Evolutionary conservation across 345 rosid genomes (phyloP).

Genomic region (Gossypium herbaceum): DNA sequence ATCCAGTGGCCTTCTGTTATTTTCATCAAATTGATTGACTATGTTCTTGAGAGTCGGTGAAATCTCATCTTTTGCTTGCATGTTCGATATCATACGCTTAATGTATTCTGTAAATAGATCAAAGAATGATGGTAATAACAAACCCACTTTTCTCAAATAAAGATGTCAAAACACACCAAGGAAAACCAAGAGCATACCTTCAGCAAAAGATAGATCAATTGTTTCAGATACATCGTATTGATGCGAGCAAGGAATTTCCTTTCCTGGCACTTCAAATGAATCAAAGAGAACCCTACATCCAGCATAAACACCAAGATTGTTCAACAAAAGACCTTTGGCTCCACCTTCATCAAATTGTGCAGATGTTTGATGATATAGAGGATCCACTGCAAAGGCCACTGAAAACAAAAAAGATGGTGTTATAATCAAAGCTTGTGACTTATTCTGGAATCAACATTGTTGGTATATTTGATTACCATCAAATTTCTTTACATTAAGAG

Average conservation of each 20-base stretch:
- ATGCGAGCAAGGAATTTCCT: conserved; percentile 43
- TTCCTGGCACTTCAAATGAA: conserved; percentile 84
- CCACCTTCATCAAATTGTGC: conserved; percentile 99
- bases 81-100: conserved; percentile 62
- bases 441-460: conserved; percentile 12
- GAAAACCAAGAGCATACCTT: conserved; percentile 49
- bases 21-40: conserved; percentile 67
- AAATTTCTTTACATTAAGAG: conserved; percentile 81
- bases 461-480: conserved; percentile 54
- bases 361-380: conserved; percentile 92
- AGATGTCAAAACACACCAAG: background rate
- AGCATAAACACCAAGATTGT: conserved; percentile 87
- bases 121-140: conserved; percentile 1
- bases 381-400: conserved; percentile 97
- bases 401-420: conserved; percentile 25
- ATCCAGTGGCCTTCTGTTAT: conserved; percentile 54
- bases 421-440: conserved; percentile 17
- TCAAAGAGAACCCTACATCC: conserved; percentile 90
- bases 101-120: conserved; percentile 48
- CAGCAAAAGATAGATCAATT: conserved; percentile 69
- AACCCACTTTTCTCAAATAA: conserved; percentile 1
- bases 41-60: conserved; percentile 65
- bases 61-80: conserved; percentile 66
- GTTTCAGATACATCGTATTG: conserved; percentile 46
- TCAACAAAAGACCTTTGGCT: conserved; percentile 80